Evolutionary conservation across 345 rosid species (phyloP), one percentile per base, ranked within the genome.

Genomic region (Isatis tinctoria): DNA sequence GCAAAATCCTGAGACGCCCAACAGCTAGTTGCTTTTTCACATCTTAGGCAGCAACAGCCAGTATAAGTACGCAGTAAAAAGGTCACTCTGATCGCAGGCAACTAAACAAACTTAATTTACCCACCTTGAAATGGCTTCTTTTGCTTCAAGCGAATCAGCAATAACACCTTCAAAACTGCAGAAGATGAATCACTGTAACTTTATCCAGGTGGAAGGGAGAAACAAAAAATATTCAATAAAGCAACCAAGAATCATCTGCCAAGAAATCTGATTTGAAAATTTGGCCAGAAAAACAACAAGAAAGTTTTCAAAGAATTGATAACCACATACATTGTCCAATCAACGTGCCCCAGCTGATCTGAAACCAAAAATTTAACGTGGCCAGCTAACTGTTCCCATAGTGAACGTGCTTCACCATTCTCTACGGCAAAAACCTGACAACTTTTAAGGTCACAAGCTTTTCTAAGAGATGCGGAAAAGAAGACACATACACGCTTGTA

Each of bases 121-220:
- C 35, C 65, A 91, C 98, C 97, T 88, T 79, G 94, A 86, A 78
- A 93, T 78, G 13, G 83, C 92, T 74, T 82, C 96, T 82, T 88
- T 85, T 66, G 90, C 93, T 83, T 87, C 96, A 75, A 93, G 81
- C 27, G 97, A 93, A 82, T 88, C 92, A 24, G 84, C 91, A 69
- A 93, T 73, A 74, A 93, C 79, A 73, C 96, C 95, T 85, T 93
- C 95, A 86, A 87, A 93, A 53, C 98, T 93, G 90, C 63, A 66
- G 66, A 75, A 77, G 48, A 76, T 32, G 76, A 60, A 79, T 30
- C 28, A 49, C 36, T 65, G 45, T 32, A 74, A 80, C 65, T 65
- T 68, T n/a, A 74, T 62, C 60, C 70, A 77, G 49, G 56, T 45
- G 66, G 51, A 73, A 39, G 16, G 53, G 76, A 70, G 68, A 57